Conservation (phyloP, 768 basidiomycete genomes). For the Suillus plorans region DNA sequence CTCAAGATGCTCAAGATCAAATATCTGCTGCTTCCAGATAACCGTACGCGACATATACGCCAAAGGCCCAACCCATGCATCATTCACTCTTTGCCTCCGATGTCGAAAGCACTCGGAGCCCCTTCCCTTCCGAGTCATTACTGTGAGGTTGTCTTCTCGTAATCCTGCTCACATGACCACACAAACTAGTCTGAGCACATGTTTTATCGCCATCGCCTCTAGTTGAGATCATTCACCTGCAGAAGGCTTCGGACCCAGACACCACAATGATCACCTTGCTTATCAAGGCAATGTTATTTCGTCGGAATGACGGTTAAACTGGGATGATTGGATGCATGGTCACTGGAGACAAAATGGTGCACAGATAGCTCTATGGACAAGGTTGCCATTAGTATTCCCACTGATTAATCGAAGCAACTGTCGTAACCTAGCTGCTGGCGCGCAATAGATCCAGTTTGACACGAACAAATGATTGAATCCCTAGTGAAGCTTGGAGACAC, state of each 20-base stretch:
- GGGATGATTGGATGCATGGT: background rate
- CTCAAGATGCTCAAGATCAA: too few relatives aligned
- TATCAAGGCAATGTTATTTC: conserved; percentile 19
- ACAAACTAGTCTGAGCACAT: conserved; percentile 18
- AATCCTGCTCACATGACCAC: conserved; percentile 26
- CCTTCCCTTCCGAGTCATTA: conserved; percentile 20
- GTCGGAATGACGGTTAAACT: background rate
- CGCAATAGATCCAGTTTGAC: background rate
- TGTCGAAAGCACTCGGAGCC: conserved; percentile 26
- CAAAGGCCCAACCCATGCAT: conserved; percentile 23
- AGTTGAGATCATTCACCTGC: conserved; percentile 25
- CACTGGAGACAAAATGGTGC: background rate
- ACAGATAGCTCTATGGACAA: background rate
- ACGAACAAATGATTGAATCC: background rate
- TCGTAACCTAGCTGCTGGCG: background rate
- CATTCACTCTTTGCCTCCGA: conserved; percentile 28
- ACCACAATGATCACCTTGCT: conserved; percentile 23
- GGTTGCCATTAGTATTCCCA: background rate
- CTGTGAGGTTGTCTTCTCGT: conserved; percentile 30
- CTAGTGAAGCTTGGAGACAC: background rate
- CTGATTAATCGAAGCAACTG: background rate
- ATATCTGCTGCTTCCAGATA: too few relatives aligned
- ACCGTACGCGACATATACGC: too few relatives aligned
- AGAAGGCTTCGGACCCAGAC: conserved; percentile 26
- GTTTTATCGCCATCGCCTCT: conserved; percentile 21